Evolutionary conservation across 2,329 filamentous ascomycete species (phyloP).

Genomic region (Huntiella abstrusa): DNA sequence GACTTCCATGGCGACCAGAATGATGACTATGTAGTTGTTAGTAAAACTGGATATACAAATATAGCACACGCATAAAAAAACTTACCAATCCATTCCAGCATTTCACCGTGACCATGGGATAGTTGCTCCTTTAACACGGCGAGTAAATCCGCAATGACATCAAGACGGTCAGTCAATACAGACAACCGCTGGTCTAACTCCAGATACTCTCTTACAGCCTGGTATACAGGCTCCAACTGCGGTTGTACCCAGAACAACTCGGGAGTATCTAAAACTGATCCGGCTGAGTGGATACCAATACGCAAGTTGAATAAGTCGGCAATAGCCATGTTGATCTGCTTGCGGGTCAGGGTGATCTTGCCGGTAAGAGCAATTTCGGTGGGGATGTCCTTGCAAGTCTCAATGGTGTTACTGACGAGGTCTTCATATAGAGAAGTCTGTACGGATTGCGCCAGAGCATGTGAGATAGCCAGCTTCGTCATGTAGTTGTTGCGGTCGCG

Average conservation of each 20-base stretch:
- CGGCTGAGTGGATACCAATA: conserved; percentile 96
- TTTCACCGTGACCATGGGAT: conserved; percentile 81
- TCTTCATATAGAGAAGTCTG: conserved; percentile 98
- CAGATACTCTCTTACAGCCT: conserved; percentile 83
- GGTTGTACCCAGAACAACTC: conserved; percentile 98
- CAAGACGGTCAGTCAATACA: conserved; percentile 67
- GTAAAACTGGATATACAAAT: background rate
- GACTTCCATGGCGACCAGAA: conserved; percentile 90
- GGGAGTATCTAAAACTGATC: conserved; percentile 86
- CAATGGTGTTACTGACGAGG: conserved; percentile 80
- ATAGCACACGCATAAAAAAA: conserved; percentile 12
- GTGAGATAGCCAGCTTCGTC: conserved; percentile 91
- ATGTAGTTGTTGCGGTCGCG: conserved; percentile 93
- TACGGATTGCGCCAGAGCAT: conserved; percentile 86
- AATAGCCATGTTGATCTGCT: conserved; percentile 98
- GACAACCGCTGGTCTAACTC: conserved; percentile 95
- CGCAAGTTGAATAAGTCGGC: conserved; percentile 93
- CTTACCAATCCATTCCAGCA: conserved; percentile 74
- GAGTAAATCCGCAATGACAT: conserved; percentile 78
- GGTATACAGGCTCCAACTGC: conserved; percentile 88
- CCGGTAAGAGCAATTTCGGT: conserved; percentile 83
- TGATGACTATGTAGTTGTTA: conserved; percentile 48
- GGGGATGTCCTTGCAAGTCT: conserved; percentile 81
- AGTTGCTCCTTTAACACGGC: conserved; percentile 90
- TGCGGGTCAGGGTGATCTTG: conserved; percentile 71